Evolutionary conservation across 805 yeast species (phyloP).

Genomic region (Saccharomycopsis babjevae): DNA sequence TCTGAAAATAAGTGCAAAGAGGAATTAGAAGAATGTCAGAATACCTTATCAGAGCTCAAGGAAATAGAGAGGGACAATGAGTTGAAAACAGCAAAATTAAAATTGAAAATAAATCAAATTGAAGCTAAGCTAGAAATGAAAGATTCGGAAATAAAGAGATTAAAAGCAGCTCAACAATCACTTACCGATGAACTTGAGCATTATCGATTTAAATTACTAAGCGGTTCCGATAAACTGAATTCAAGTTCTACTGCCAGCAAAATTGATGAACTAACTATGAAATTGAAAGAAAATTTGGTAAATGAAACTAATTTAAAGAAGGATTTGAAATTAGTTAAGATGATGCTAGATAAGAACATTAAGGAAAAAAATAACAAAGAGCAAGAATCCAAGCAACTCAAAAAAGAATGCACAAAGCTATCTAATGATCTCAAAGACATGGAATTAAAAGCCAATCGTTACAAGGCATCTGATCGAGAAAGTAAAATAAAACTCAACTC

Average conservation of each 20-base stretch:
- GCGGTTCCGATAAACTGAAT: conserved; percentile 32
- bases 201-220: conserved; percentile 36
- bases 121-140: conserved; percentile 49
- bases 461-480: conserved; percentile 34
- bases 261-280: conserved; percentile 41
- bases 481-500: conserved; percentile 36
- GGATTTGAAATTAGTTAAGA: conserved; percentile 48
- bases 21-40: conserved; percentile 44
- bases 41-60: conserved; percentile 36
- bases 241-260: conserved; percentile 33
- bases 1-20: conserved; percentile 44
- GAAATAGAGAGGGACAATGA: conserved; percentile 49
- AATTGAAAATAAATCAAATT: conserved; percentile 38
- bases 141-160: conserved; percentile 42
- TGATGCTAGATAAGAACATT: conserved; percentile 48
- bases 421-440: conserved; percentile 31
- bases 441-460: conserved; percentile 34
- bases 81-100: conserved; percentile 40
- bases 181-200: conserved; percentile 48
- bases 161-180: conserved; percentile 37
- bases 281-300: conserved; percentile 44
- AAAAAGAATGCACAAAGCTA: conserved; percentile 31
- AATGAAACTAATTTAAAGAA: conserved; percentile 58
- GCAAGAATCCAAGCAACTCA: conserved; percentile 21
- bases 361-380: conserved; percentile 34